Conservation (phyloP, 208 protist species). For the Naegleria fowleri region DNA sequence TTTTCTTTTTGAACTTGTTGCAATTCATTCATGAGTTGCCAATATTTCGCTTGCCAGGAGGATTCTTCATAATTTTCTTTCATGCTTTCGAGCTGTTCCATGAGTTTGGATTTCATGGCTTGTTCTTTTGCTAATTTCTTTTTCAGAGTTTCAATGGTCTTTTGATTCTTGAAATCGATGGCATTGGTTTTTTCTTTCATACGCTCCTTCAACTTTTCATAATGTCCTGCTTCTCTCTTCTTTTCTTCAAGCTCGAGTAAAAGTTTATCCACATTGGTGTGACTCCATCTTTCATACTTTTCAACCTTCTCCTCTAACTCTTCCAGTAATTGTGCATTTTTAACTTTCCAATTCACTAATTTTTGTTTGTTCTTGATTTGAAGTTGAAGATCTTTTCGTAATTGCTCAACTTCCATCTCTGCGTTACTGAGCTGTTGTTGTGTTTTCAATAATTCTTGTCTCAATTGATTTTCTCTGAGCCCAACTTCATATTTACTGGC, state of each 20-base stretch:
- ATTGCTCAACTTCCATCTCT: conserved; percentile 48
- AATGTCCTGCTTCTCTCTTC: conserved; percentile 28
- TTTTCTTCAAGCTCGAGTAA: conserved; percentile 45
- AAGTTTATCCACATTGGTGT: conserved; percentile 44
- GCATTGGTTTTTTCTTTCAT: conserved; percentile 22
- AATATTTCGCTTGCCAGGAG: not conserved
- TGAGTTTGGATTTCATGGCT: conserved; percentile 35
- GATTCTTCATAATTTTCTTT: not conserved
- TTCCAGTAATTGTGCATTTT: conserved; percentile 41
- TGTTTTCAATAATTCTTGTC: conserved; percentile 38
- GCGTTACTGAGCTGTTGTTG: conserved; percentile 37
- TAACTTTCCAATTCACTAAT: conserved; percentile 48
- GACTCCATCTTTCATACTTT: conserved; percentile 39
- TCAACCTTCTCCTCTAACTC: conserved; percentile 41
- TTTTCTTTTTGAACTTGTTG: not conserved
- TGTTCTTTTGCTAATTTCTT: conserved; percentile 36
- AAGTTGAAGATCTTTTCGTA: conserved; percentile 42
- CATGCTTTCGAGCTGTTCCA: conserved; percentile 27
- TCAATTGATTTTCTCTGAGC: conserved; percentile 28
- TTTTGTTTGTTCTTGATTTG: conserved; percentile 50
- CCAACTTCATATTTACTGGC: conserved; percentile 36
- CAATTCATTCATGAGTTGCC: not conserved
- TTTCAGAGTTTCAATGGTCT: conserved; percentile 31
- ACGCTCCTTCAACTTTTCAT: not conserved
- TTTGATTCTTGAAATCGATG: not conserved